Evolutionary conservation across 768 basidiomycete genomes (phyloP).

Genomic region (Serendipita sp.): DNA sequence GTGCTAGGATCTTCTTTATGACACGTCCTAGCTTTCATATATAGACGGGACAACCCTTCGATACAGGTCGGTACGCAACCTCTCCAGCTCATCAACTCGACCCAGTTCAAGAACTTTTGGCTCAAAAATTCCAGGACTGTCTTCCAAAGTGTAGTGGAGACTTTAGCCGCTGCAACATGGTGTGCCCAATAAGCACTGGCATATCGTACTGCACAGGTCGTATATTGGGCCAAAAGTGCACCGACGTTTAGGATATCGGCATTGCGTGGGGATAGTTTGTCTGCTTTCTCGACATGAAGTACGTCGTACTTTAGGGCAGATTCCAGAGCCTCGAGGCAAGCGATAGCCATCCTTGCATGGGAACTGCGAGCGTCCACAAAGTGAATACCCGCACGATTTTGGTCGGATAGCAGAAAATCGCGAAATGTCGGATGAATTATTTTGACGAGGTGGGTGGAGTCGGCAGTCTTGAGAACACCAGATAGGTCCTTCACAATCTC

Average conservation of each 20-base stretch:
- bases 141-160: not conserved
- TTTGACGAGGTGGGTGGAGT: not conserved
- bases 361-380: not conserved
- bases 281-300: not conserved
- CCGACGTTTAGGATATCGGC: not conserved
- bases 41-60: not conserved
- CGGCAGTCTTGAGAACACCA: not conserved
- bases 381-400: not conserved
- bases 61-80: not conserved
- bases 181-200: conserved; percentile 1
- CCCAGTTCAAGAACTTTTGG: not conserved
- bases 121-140: not conserved
- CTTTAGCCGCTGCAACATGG: not conserved
- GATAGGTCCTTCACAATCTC: not conserved
- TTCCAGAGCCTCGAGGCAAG: not conserved
- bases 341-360: not conserved
- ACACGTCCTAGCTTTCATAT: too few relatives aligned
- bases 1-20: too few relatives aligned
- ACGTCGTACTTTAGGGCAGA: not conserved
- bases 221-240: not conserved
- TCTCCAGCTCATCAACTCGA: not conserved
- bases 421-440: not conserved
- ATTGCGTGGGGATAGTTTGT: not conserved
- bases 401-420: not conserved
- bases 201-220: not conserved